A percentile compares a stretch with the other conserved stretches of the same genome.
phyloP scores from a whole-genome alignment of 176 grass and related monocot genomes.

The Oryza glaberrima region DNA sequence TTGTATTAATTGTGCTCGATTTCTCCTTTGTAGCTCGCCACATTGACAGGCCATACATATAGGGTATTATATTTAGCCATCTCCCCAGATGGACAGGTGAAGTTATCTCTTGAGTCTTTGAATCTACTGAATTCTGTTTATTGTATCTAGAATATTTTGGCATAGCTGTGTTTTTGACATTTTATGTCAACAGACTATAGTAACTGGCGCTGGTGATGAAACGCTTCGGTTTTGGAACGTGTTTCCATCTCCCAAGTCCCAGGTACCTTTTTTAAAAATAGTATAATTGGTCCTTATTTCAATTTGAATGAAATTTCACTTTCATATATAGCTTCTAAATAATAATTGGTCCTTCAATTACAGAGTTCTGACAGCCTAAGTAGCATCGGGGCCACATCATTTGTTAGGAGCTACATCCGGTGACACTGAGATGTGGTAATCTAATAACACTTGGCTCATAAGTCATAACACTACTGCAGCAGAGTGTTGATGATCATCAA shows the following conservation, averaged over 20 bases:
- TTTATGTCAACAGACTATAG: conserved; percentile 74
- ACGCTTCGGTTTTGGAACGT: conserved; percentile 98
- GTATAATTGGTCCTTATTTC: not conserved
- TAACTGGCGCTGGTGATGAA: conserved; percentile 97
- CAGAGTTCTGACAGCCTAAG: conserved; percentile 86
- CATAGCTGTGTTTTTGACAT: not conserved
- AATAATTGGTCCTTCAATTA: conserved; percentile 5
- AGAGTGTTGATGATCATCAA: conserved; percentile 30
- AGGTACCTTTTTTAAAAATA: conserved; percentile 48
- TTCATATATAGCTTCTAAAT: not conserved
- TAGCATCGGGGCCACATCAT: conserved; percentile 86
- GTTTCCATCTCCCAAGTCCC: conserved; percentile 95
- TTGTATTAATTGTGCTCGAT: not conserved
- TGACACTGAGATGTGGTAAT: conserved; percentile 47
- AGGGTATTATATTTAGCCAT: conserved; percentile 96
- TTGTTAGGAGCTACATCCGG: conserved; percentile 88
- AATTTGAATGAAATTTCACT: not conserved
- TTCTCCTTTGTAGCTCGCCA: conserved; percentile 71
- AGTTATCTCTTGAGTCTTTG: conserved; percentile 7
- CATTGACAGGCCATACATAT: conserved; percentile 84
- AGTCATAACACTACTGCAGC: conserved; percentile 34
- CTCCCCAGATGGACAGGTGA: conserved; percentile 96
- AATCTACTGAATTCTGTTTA: conserved; percentile 7
- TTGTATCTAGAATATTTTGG: not conserved
- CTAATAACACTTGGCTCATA: not conserved